Evolutionary conservation across 1,284 basidiomycete species (phyloP), one percentile per base, ranked within the genome.

Genomic region (Xanthoconium separans): DNA sequence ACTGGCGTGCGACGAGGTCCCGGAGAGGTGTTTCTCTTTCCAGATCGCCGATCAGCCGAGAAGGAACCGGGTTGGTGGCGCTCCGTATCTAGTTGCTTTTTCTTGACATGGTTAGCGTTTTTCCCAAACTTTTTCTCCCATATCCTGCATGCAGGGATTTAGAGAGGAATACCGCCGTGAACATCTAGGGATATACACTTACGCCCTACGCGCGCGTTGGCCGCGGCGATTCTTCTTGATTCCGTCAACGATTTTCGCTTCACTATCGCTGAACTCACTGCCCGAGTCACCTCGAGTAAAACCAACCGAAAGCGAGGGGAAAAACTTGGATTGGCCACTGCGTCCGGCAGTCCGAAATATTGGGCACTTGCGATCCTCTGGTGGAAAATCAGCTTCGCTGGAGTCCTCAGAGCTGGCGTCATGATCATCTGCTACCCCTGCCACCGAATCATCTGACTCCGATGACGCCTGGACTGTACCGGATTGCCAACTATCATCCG

Each of bases 111-210:
- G 69, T 95, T 96, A 13, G 95, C 95, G 56, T 87, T 85, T 58
- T 79, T 83, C 51, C 95, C 95, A 65, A 86, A 98, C 72, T 95
- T 98, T 75, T 95, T 95, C 75, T 97, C 95, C 94, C 95, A 98
- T 59, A 98, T 95, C 1, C 95, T 97, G 63, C 18, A 20, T 6
- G 20, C 16, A 40, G 15, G 44, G 52, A 40, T 34, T 62, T 55
- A 60, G 41, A 52, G 45, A 47, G 44, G 57, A 30, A 51, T 46
- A 31, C 50, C 54, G 9, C 41, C 29, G 34, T 27, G 27, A 42
- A 53, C 31, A 31, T 12, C 27, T 4, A 22, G 3, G 31, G 11
- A 36, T 4, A 44, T 41, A 31, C 27, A 87, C 93, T 81, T 71
- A 96, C 92, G 91, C 91, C 75, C 90, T 81, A 53, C 95, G 79